These are phyloP conservation scores for Carex littledalei DNA, from an alignment of 176 grass and related monocot species.

Conservation along the genomic window DNA sequence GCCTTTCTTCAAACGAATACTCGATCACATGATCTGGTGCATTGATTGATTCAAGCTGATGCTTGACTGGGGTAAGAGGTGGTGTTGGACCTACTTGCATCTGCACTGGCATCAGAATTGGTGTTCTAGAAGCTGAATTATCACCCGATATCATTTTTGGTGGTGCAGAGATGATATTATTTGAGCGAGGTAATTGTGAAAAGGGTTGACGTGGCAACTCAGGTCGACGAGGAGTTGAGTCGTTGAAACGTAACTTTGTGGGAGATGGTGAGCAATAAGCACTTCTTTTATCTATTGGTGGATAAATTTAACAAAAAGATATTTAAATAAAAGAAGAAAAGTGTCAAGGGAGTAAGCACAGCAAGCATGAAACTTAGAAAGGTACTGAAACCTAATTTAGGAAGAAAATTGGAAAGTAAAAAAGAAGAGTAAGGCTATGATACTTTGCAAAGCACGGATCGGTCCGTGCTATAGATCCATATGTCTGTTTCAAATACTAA, in stretches of 20 bases:
- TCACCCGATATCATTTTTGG: constrained; percentile 9
- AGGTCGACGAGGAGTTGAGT: constrained; percentile 27
- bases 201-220: constrained; percentile 72
- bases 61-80: constrained; percentile 18
- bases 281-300: constrained; percentile 46
- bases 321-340: background rate
- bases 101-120: constrained; percentile 27
- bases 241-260: constrained; percentile 54
- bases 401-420: background rate
- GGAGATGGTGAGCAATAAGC: constrained; percentile 49
- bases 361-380: background rate
- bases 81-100: constrained; percentile 63
- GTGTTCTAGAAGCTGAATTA: constrained; percentile 36
- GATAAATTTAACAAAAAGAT: background rate
- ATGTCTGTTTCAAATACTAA: too few species aligned
- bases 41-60: constrained; percentile 7
- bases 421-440: background rate
- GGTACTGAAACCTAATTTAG: background rate
- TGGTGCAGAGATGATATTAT: constrained; percentile 35
- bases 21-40: constrained; percentile 33
- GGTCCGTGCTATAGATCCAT: too few species aligned
- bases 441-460: too few species aligned
- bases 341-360: background rate
- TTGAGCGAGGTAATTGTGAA: constrained; percentile 37
- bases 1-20: constrained; percentile 79